Evolutionary conservation across 163 green algal species (phyloP).

Genomic region (Chlorella variabilis): DNA sequence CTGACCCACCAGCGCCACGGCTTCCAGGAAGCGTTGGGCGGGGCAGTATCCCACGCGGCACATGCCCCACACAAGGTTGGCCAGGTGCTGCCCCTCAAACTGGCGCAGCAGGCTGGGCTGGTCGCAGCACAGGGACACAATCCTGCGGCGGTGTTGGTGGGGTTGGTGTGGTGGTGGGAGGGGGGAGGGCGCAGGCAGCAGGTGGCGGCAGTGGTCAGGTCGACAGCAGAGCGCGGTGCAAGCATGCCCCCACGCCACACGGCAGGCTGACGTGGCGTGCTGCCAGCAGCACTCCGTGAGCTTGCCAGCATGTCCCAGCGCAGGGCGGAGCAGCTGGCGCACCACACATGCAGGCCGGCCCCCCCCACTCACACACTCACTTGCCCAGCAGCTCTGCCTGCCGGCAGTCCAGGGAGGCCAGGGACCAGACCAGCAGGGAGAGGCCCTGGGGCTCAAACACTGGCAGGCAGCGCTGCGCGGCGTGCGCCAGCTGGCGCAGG

Average conservation of each 20-base stretch:
- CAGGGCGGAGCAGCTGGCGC: too few relatives aligned
- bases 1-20: neutral
- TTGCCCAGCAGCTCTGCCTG: slow-evolving; percentile 37
- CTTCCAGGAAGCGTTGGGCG: slow-evolving; percentile 4
- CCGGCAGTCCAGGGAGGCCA: slow-evolving; percentile 48
- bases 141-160: too few relatives aligned
- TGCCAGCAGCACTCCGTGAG: too few relatives aligned
- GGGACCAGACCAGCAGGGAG: slow-evolving; percentile 54
- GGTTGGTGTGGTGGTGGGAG: neutral
- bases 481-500: slow-evolving; percentile 21
- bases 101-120: slow-evolving; percentile 7
- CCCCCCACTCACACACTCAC: neutral
- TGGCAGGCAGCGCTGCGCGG: neutral
- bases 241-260: too few relatives aligned
- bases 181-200: neutral
- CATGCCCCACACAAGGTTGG: slow-evolving; percentile 66
- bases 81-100: slow-evolving; percentile 62
- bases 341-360: too few relatives aligned
- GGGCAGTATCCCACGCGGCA: slow-evolving; percentile 24
- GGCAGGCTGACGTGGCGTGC: too few relatives aligned
- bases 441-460: slow-evolving; percentile 46
- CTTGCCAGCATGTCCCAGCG: too few relatives aligned
- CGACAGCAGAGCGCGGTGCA: too few relatives aligned
- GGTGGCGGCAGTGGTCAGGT: too few relatives aligned
- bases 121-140: slow-evolving; percentile 4